Evolutionary conservation across 108 stramenopile species (phyloP).

Genomic region (Conticribra guillardii): DNA sequence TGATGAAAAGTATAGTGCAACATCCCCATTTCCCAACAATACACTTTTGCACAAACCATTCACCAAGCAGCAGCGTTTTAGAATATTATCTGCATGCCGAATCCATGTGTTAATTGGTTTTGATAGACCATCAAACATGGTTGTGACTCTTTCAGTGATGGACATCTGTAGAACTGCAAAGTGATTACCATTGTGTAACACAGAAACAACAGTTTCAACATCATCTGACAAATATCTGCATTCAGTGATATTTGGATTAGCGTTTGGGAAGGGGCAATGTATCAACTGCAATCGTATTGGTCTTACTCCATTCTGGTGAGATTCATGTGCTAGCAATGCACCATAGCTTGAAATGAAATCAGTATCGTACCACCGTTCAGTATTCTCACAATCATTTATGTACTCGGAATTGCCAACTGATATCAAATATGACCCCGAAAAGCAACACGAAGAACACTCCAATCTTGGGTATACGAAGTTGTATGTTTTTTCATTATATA

Average conservation of each 20-base stretch:
- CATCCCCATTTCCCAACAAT: not conserved
- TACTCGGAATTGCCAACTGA: not conserved
- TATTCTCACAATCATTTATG: not conserved
- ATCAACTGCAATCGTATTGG: too few relatives aligned
- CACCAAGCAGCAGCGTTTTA: conserved; percentile 1
- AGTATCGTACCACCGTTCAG: conserved; percentile 8
- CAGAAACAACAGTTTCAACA: not conserved
- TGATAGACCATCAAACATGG: conserved; percentile 10
- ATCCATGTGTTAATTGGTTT: not conserved
- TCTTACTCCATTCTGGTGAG: not conserved
- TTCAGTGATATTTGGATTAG: not conserved
- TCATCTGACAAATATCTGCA: not conserved
- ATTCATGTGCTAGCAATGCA: conserved; percentile 1
- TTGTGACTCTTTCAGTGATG: not conserved
- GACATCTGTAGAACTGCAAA: not conserved
- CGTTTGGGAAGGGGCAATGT: not conserved
- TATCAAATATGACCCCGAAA: not conserved
- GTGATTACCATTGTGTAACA: conserved; percentile 6
- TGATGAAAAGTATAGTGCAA: not conserved
- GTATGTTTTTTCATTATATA: conserved; percentile 4
- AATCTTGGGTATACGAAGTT: conserved; percentile 3
- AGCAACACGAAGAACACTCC: not conserved
- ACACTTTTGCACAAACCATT: not conserved
- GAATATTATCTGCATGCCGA: not conserved
- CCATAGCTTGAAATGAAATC: not conserved